Conservation (phyloP, 352 stramenopile species). For the Globisporangium barbulae region DNA sequence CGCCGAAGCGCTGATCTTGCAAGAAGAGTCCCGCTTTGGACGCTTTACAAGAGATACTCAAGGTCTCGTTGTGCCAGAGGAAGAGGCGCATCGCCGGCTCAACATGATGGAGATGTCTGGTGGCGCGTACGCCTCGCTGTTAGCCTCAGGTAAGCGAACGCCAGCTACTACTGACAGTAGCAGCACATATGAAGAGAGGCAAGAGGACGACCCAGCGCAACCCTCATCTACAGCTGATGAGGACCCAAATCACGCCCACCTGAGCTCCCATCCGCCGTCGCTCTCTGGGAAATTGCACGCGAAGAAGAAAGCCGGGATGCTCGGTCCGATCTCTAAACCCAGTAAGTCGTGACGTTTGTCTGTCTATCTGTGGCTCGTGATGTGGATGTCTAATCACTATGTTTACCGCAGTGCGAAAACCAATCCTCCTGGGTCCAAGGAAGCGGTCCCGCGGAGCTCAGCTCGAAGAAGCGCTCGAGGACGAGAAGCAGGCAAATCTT, state of each 20-base stretch:
- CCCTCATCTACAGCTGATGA: not conserved
- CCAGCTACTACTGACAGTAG: not conserved
- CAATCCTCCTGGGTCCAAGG: constrained; percentile 29
- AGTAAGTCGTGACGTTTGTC: constrained; percentile 17
- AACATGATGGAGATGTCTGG: constrained; percentile 62
- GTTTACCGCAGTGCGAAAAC: constrained; percentile 21
- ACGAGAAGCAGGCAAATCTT: constrained; percentile 40
- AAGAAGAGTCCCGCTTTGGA: constrained; percentile 67
- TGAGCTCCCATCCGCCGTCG: constrained; percentile 1
- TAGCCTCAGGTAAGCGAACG: not conserved
- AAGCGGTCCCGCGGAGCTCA: constrained; percentile 66
- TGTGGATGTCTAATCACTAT: not conserved
- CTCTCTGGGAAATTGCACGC: constrained; percentile 34
- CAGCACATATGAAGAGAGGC: constrained; percentile 4
- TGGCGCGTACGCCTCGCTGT: constrained; percentile 33
- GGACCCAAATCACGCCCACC: not conserved
- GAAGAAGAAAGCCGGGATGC: constrained; percentile 67
- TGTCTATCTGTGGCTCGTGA: not conserved
- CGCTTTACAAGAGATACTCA: constrained; percentile 66
- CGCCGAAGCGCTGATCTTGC: constrained; percentile 59
- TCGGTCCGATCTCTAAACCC: constrained; percentile 67
- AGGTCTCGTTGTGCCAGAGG: constrained; percentile 62
- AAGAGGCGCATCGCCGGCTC: constrained; percentile 44
- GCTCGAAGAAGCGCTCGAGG: constrained; percentile 57
- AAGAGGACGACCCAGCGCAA: not conserved